Evolutionary conservation across 352 stramenopile genomes (phyloP).

Genomic region (Phytopythium kandeliae): DNA sequence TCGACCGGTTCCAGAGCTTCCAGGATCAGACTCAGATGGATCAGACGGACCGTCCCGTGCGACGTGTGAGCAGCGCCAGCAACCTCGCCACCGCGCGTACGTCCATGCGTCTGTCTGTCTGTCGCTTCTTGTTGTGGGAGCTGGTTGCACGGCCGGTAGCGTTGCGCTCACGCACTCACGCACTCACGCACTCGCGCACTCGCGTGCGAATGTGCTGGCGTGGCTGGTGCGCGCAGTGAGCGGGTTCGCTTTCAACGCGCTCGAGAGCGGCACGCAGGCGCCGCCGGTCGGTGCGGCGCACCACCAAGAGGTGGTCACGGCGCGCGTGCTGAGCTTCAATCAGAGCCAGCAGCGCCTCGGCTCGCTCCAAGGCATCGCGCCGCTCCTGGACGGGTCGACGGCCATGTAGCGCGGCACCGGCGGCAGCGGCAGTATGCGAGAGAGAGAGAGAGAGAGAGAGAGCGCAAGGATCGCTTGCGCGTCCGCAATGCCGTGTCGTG

Average conservation of each 20-base stretch:
- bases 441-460: too few species aligned
- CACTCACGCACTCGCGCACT: background rate
- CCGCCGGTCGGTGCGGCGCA: slow-evolving; percentile 4
- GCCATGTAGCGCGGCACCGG: too few species aligned
- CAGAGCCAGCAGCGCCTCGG: slow-evolving; percentile 13
- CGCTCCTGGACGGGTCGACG: background rate
- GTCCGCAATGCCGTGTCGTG: too few species aligned
- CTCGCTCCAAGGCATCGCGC: slow-evolving; percentile 10
- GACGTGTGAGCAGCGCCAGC: slow-evolving; percentile 11
- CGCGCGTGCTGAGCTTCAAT: slow-evolving; percentile 31
- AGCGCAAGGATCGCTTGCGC: too few species aligned
- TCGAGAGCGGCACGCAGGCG: slow-evolving; percentile 13
- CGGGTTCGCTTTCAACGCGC: slow-evolving; percentile 29
- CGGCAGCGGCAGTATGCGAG: too few species aligned
- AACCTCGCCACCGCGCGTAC: slow-evolving; percentile 22
- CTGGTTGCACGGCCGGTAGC: too few species aligned
- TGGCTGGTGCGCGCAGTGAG: slow-evolving; percentile 10
- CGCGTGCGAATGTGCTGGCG: too few species aligned
- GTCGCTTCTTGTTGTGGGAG: background rate
- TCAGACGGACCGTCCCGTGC: slow-evolving; percentile 5
- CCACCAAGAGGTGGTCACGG: slow-evolving; percentile 22
- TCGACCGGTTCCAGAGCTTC: slow-evolving; percentile 8
- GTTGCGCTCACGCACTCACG: background rate
- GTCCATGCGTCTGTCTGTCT: slow-evolving; percentile 3
- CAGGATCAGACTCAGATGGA: background rate